Evolutionary conservation across 1,284 basidiomycete species (phyloP).

Genomic region (Wallemia mellicola): DNA sequence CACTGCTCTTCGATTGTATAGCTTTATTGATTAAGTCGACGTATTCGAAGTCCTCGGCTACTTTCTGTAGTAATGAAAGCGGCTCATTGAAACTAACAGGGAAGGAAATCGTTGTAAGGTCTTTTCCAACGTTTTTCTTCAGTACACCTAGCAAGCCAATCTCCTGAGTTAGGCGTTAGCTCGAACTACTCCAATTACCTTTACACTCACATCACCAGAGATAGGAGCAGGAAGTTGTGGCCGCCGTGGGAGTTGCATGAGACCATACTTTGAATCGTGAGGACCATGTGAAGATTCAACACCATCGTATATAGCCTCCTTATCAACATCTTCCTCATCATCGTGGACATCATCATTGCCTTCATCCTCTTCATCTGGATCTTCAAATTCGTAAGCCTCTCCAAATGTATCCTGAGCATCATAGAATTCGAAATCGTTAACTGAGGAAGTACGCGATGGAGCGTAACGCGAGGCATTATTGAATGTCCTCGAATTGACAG

Average conservation of each 20-base stretch:
- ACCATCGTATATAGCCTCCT: not conserved
- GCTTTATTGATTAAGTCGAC: constrained; percentile 13
- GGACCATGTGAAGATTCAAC: not conserved
- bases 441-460: not conserved
- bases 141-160: not conserved
- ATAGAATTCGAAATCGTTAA: not conserved
- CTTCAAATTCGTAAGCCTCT: not conserved
- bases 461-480: not conserved
- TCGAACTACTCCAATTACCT: not conserved
- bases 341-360: not conserved
- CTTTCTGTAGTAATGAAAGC: constrained; percentile 12
- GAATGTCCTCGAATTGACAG: not conserved
- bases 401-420: not conserved
- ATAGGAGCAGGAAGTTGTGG: not conserved
- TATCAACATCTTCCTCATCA: not conserved
- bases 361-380: not conserved
- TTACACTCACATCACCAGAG: not conserved
- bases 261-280: not conserved
- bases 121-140: constrained; percentile 9
- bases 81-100: constrained; percentile 16
- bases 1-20: constrained; percentile 9
- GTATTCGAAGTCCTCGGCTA: constrained; percentile 14
- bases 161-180: not conserved
- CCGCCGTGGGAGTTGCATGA: not conserved
- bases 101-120: constrained; percentile 14